A percentile compares a stretch with the other conserved stretches of the same genome.
Evolutionary conservation across 2,329 filamentous ascomycete species (phyloP).

Genomic region (Diaporthe helianthi): DNA sequence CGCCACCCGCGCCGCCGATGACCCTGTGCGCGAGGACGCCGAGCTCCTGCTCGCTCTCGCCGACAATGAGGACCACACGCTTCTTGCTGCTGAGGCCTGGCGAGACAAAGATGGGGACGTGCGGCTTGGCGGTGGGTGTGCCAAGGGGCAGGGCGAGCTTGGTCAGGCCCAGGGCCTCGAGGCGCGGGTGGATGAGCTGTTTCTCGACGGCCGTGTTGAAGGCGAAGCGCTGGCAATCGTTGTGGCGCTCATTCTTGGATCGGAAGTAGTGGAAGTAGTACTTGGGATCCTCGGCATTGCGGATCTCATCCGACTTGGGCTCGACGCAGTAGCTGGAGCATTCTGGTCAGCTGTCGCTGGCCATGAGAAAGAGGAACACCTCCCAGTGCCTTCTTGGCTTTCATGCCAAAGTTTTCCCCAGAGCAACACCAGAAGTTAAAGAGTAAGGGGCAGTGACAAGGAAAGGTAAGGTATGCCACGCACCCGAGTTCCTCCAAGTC

Average conservation of each 20-base stretch:
- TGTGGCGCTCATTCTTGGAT: conserved; percentile 77
- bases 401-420: background rate
- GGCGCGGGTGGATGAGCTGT: conserved; percentile 65
- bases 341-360: background rate
- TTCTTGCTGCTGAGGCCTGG: conserved; percentile 60
- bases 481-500: conserved; percentile 78
- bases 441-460: background rate
- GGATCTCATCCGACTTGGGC: conserved; percentile 71
- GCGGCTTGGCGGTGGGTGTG: conserved; percentile 52
- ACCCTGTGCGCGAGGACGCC: conserved; percentile 77
- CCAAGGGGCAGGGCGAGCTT: conserved; percentile 68
- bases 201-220: conserved; percentile 75
- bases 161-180: conserved; percentile 65
- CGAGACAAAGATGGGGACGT: conserved; percentile 72
- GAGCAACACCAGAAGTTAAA: background rate
- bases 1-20: conserved; percentile 66
- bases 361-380: background rate
- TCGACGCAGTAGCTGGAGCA: conserved; percentile 77
- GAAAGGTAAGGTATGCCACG: conserved; percentile 38
- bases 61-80: conserved; percentile 77
- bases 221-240: conserved; percentile 75
- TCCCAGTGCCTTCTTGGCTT: background rate
- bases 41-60: conserved; percentile 74
- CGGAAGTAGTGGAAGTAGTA: conserved; percentile 78
- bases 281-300: conserved; percentile 70